phyloP scores from a whole-genome alignment of 2,329 filamentous ascomycete species.

The Sporothrix protearum region DNA sequence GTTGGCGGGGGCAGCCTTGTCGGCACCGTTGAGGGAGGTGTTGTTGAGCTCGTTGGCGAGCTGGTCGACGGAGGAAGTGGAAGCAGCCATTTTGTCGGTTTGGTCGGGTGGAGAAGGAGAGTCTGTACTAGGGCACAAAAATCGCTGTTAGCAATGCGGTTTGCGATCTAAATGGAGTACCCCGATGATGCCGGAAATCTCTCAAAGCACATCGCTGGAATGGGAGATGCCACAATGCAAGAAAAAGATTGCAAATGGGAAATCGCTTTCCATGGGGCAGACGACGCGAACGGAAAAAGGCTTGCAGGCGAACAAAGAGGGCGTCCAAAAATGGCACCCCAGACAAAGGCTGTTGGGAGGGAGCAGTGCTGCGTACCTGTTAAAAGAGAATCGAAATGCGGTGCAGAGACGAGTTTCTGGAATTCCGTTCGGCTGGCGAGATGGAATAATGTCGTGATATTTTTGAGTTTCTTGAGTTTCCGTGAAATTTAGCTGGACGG shows the following conservation, averaged over 20 bases:
- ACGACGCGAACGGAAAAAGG: constrained; percentile 14
- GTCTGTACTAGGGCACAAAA: constrained; percentile 24
- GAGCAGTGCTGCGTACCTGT: constrained; percentile 11
- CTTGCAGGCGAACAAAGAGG: constrained; percentile 11
- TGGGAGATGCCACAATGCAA: background rate
- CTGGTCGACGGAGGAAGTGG: constrained; percentile 66
- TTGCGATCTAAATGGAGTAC: background rate
- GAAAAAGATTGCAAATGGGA: background rate
- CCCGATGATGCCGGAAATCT: background rate
- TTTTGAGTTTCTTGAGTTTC: constrained; percentile 25
- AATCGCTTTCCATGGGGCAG: background rate
- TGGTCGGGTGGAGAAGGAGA: constrained; percentile 27
- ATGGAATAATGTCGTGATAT: constrained; percentile 19
- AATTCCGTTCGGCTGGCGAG: constrained; percentile 20
- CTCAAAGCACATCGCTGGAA: too few species aligned
- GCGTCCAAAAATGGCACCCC: background rate
- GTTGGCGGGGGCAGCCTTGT: constrained; percentile 63
- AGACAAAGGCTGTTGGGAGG: background rate
- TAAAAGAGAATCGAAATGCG: background rate
- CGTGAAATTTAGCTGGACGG: constrained; percentile 27
- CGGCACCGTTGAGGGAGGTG: constrained; percentile 64
- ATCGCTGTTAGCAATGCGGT: constrained; percentile 26
- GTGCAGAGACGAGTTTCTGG: background rate
- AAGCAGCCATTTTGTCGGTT: constrained; percentile 56
- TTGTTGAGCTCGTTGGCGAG: constrained; percentile 74